Conservation (phyloP, 2,329 filamentous ascomycete genomes). For the Magnaporthiopsis poae region DNA sequence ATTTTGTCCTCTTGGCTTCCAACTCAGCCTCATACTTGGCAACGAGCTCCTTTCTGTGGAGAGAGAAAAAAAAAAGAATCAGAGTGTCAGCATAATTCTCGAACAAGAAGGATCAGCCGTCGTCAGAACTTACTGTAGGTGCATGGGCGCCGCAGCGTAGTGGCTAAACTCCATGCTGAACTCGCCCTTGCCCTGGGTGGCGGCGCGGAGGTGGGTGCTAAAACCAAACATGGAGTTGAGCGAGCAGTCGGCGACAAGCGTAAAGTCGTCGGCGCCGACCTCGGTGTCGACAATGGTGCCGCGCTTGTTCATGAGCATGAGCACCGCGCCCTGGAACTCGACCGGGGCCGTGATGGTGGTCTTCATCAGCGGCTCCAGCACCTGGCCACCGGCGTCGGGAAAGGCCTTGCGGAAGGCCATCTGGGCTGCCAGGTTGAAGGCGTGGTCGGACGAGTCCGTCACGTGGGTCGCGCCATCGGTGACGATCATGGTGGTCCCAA, state of each 20-base stretch:
- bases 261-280: slow-evolving; percentile 87
- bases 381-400: slow-evolving; percentile 64
- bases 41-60: slow-evolving; percentile 44
- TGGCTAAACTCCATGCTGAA: slow-evolving; percentile 99
- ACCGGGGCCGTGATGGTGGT: slow-evolving; percentile 89
- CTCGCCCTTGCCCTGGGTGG: slow-evolving; percentile 96
- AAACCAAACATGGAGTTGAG: slow-evolving; percentile 98
- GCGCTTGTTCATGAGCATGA: slow-evolving; percentile 92
- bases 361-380: slow-evolving; percentile 97
- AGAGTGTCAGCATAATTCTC: slow-evolving; percentile 16
- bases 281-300: slow-evolving; percentile 93
- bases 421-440: slow-evolving; percentile 89
- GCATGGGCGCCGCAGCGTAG: slow-evolving; percentile 75
- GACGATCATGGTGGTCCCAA: slow-evolving; percentile 82
- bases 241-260: slow-evolving; percentile 80
- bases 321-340: slow-evolving; percentile 94
- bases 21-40: slow-evolving; percentile 51
- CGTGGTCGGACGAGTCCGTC: slow-evolving; percentile 92
- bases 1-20: slow-evolving; percentile 46
- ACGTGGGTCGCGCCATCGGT: slow-evolving; percentile 96
- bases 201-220: slow-evolving; percentile 77
- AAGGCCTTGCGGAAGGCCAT: slow-evolving; percentile 96
- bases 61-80: background rate
- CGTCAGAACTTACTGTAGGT: slow-evolving; percentile 64
- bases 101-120: background rate